phyloP scores from a whole-genome alignment of 2,329 filamentous ascomycete genomes.

The Xylaria sp. region DNA sequence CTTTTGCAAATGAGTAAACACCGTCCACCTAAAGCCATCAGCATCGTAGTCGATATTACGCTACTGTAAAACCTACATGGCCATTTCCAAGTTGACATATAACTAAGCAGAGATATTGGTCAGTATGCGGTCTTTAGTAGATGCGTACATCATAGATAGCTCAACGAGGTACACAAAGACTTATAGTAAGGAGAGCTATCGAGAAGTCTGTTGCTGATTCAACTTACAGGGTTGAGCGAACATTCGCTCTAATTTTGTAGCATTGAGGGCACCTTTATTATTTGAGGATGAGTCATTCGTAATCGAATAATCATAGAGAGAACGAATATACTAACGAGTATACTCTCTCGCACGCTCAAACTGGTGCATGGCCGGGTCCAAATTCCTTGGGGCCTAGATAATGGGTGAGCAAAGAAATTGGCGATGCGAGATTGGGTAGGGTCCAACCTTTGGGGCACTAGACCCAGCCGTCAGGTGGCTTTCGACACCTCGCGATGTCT shows the following conservation, averaged over 20 bases:
- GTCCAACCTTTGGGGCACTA: constrained; percentile 38
- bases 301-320: neutral
- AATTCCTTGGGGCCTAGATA: constrained; percentile 40
- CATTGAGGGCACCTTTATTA: constrained; percentile 68
- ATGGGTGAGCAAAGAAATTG: constrained; percentile 42
- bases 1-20: constrained; percentile 82
- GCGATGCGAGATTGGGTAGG: neutral
- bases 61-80: constrained; percentile 61
- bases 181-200: constrained; percentile 59
- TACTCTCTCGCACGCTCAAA: constrained; percentile 74
- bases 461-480: constrained; percentile 59
- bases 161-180: neutral
- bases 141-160: neutral
- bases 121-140: constrained; percentile 1
- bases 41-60: neutral
- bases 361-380: constrained; percentile 40
- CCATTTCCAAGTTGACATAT: constrained; percentile 86
- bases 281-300: constrained; percentile 36
- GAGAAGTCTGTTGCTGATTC: constrained; percentile 49
- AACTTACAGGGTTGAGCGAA: constrained; percentile 73
- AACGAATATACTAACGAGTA: constrained; percentile 9
- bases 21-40: constrained; percentile 71
- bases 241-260: constrained; percentile 84
- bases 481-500: constrained; percentile 31
- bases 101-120: constrained; percentile 34